Conservation (phyloP, 1,139 yeast species). For the Nakaseomyces delphensis region DNA sequence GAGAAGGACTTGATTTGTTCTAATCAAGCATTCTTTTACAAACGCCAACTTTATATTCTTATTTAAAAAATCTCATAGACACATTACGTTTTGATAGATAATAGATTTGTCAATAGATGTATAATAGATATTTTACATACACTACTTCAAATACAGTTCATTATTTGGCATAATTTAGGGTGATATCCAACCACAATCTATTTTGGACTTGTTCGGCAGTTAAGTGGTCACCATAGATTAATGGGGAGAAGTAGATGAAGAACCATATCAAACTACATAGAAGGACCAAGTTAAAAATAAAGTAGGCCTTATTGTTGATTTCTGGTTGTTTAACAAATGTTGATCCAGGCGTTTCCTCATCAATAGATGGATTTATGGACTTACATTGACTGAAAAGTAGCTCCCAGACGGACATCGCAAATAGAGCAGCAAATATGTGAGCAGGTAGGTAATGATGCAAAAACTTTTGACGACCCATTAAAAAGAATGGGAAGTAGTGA, state of each 20-base stretch:
- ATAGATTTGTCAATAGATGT: not conserved
- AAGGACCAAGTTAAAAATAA: conserved; percentile 36
- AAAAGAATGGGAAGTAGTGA: conserved; percentile 83
- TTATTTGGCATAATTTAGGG: conserved; percentile 75
- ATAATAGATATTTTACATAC: not conserved
- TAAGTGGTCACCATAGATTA: conserved; percentile 73
- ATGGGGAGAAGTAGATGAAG: conserved; percentile 70
- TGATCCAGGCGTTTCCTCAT: conserved; percentile 26
- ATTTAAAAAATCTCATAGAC: not conserved
- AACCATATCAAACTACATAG: conserved; percentile 46
- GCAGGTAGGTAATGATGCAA: conserved; percentile 96
- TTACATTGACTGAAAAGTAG: conserved; percentile 61
- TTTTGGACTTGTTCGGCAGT: conserved; percentile 53
- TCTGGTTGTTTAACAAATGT: conserved; percentile 19
- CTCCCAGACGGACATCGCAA: conserved; percentile 77
- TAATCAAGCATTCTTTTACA: not conserved
- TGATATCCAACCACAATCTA: conserved; percentile 78
- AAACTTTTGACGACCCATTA: conserved; percentile 89
- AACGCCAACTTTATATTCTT: not conserved
- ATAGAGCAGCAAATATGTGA: conserved; percentile 77
- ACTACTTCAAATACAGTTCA: not conserved
- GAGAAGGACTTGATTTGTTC: not conserved
- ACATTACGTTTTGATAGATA: not conserved
- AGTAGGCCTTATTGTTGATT: conserved; percentile 25
- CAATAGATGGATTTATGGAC: conserved; percentile 25